Conservation (phyloP, 129 eudicot species). For the Cynara cardunculus region DNA sequence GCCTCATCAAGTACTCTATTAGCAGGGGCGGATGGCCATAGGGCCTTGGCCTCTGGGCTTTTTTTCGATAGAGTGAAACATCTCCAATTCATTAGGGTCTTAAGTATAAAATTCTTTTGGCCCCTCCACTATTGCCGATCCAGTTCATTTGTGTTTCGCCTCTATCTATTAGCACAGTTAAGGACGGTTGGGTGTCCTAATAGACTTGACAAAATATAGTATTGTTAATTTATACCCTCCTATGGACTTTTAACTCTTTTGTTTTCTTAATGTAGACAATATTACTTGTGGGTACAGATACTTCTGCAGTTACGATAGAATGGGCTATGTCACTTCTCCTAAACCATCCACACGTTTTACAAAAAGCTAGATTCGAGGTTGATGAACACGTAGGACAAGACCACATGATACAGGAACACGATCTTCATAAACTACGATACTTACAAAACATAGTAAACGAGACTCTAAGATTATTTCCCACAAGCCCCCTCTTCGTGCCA, state of each 20-base stretch:
- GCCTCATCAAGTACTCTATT: too few relatives aligned
- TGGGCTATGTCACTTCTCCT: constrained; percentile 51
- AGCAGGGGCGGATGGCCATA: too few relatives aligned
- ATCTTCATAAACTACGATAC: constrained; percentile 39
- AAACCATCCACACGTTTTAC: constrained; percentile 37
- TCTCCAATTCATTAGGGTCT: too few relatives aligned
- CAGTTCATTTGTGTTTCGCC: too few relatives aligned
- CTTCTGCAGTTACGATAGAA: constrained; percentile 35
- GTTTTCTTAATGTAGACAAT: constrained; percentile 22
- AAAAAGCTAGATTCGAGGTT: constrained; percentile 39
- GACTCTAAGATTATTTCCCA: constrained; percentile 45
- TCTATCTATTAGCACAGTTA: neutral
- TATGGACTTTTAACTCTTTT: neutral
- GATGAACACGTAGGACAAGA: constrained; percentile 35
- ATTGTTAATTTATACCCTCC: neutral
- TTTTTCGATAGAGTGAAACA: too few relatives aligned
- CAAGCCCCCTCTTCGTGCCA: constrained; percentile 44
- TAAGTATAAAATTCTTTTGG: too few relatives aligned
- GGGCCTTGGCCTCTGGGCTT: too few relatives aligned
- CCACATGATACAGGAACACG: constrained; percentile 30
- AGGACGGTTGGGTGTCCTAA: neutral
- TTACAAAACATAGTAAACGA: constrained; percentile 38
- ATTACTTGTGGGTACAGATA: constrained; percentile 41
- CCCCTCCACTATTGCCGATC: too few relatives aligned
- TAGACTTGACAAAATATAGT: neutral